These are phyloP conservation scores for Cryptosporidium ryanae DNA, from an alignment of 169 alveolate genomes.

Conservation along the genomic window DNA sequence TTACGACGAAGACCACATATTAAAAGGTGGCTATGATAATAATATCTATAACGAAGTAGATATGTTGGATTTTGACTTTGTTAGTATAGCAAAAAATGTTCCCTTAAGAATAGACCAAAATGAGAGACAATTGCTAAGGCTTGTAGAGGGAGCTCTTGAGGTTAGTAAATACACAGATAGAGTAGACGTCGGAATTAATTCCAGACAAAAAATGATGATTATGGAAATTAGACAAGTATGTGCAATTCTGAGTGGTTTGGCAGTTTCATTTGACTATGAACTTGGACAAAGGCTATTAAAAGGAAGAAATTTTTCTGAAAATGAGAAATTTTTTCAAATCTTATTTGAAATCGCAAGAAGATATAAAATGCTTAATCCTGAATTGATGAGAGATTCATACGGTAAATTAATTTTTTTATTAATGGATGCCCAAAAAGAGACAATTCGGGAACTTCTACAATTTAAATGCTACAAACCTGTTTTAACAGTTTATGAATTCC, in stretches of 20 bases:
- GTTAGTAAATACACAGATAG: conserved; percentile 91
- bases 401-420: conserved; percentile 90
- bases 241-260: conserved; percentile 90
- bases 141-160: conserved; percentile 89
- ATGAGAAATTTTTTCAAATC: conserved; percentile 85
- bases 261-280: conserved; percentile 90
- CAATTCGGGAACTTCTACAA: conserved; percentile 85
- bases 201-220: conserved; percentile 82
- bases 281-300: conserved; percentile 88
- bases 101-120: conserved; percentile 79
- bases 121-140: conserved; percentile 86
- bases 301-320: conserved; percentile 84
- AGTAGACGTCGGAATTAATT: conserved; percentile 86
- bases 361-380: conserved; percentile 92
- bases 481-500: conserved; percentile 85
- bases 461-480: conserved; percentile 86
- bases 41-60: conserved; percentile 38
- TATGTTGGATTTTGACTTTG: conserved; percentile 59
- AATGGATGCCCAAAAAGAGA: conserved; percentile 90
- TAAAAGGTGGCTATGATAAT: conserved; percentile 7
- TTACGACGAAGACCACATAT: conserved; percentile 16
- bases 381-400: conserved; percentile 88
- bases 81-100: conserved; percentile 76
- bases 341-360: conserved; percentile 92
- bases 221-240: conserved; percentile 88